These are phyloP conservation scores for Fusarium tricinctum DNA, from an alignment of 2,329 filamentous ascomycete species.

Conservation along the genomic window DNA sequence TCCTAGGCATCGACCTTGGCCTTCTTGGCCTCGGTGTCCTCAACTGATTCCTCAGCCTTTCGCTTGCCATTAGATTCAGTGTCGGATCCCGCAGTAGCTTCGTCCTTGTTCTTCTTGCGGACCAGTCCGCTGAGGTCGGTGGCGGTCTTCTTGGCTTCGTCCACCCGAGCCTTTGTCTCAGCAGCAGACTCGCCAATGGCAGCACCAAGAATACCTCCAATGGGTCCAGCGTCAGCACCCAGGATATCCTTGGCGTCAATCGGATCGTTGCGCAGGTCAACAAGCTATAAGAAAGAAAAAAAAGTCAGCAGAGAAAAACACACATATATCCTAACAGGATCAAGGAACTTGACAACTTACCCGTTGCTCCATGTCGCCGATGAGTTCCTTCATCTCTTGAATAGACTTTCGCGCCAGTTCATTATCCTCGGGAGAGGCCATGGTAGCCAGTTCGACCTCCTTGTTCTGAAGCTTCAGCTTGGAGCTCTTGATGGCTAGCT, in stretches of 20 bases:
- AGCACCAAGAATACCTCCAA: conserved; percentile 73
- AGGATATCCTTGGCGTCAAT: conserved; percentile 59
- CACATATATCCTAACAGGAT: background rate
- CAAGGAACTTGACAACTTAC: conserved; percentile 60
- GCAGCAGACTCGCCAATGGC: conserved; percentile 73
- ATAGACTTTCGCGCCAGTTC: conserved; percentile 74
- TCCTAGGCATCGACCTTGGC: conserved; percentile 53
- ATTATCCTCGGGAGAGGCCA: conserved; percentile 75
- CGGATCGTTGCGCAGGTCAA: conserved; percentile 74
- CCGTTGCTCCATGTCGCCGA: conserved; percentile 82
- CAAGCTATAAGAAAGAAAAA: conserved; percentile 62
- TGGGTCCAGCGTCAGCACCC: conserved; percentile 59
- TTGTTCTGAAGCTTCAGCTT: conserved; percentile 78
- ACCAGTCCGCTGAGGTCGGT: conserved; percentile 82
- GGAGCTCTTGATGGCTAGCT: conserved; percentile 80
- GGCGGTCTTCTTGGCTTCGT: conserved; percentile 80
- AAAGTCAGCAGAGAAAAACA: background rate
- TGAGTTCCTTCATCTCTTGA: conserved; percentile 80
- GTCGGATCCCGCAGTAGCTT: conserved; percentile 31
- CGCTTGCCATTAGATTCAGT: conserved; percentile 58
- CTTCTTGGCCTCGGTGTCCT: conserved; percentile 54
- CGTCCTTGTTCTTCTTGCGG: conserved; percentile 72
- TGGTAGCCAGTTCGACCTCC: conserved; percentile 74
- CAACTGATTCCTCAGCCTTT: conserved; percentile 53
- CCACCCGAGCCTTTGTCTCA: conserved; percentile 73